These are phyloP conservation scores for Aspergillus ostianus DNA, from an alignment of 495 filamentous ascomycete genomes.

Conservation along the genomic window DNA sequence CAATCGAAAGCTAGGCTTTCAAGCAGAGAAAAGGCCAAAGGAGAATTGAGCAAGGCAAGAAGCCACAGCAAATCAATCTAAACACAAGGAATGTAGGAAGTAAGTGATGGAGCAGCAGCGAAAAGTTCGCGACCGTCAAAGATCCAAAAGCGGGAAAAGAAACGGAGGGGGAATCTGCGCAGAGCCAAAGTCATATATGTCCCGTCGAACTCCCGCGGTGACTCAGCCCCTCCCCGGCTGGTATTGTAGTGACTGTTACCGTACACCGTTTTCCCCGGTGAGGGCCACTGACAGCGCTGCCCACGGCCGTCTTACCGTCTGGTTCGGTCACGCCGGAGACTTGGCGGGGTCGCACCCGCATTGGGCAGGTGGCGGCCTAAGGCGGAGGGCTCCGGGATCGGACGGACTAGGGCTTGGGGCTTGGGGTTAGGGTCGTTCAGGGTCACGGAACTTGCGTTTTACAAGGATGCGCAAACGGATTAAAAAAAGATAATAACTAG, in stretches of 20 bases:
- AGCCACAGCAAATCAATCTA: too few relatives aligned
- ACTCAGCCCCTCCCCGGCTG: slow-evolving; percentile 12
- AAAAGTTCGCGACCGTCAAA: slow-evolving; percentile 32
- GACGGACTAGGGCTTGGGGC: slow-evolving; percentile 23
- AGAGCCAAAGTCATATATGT: slow-evolving; percentile 17
- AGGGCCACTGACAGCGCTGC: not conserved
- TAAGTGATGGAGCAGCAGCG: slow-evolving; percentile 27
- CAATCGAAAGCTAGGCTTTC: not conserved
- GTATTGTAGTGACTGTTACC: slow-evolving; percentile 6
- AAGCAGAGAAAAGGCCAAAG: not conserved
- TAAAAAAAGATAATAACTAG: slow-evolving; percentile 2
- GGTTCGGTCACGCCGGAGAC: not conserved
- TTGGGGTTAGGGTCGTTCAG: slow-evolving; percentile 13
- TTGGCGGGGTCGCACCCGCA: slow-evolving; percentile 18
- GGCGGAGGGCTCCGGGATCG: slow-evolving; percentile 19
- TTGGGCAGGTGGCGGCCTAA: slow-evolving; percentile 21
- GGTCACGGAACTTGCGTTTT: not conserved
- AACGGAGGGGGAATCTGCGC: slow-evolving; percentile 24
- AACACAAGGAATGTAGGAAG: slow-evolving; percentile 10
- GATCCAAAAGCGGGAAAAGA: slow-evolving; percentile 29
- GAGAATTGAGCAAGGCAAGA: slow-evolving; percentile 9
- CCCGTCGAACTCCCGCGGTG: slow-evolving; percentile 7
- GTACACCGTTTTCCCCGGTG: not conserved
- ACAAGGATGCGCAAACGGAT: too few relatives aligned
- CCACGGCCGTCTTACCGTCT: slow-evolving; percentile 4